A percentile compares a stretch with the other conserved stretches of the same genome.
Conservation (phyloP, 768 basidiomycete species). For the Porphyrellus cyaneotinctus region DNA sequence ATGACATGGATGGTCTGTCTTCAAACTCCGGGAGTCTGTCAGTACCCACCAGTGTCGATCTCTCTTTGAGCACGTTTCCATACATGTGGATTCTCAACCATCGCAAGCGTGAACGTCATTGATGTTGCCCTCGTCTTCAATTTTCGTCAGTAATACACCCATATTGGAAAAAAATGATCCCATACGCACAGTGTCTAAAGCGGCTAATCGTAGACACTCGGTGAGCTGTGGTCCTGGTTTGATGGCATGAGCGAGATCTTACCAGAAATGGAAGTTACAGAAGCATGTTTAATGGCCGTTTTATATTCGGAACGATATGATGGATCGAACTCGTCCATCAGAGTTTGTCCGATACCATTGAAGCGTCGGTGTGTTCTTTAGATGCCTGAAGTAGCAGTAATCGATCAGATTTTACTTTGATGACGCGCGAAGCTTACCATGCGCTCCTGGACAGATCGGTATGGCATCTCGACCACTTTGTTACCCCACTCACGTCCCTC, state of each 20-base stretch:
- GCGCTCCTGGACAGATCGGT: background rate
- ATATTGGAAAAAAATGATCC: no score
- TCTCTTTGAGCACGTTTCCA: constrained; percentile 4
- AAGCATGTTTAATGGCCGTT: background rate
- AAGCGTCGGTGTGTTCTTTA: background rate
- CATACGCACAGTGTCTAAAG: background rate
- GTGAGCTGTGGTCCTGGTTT: background rate
- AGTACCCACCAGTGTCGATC: background rate
- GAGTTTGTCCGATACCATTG: background rate
- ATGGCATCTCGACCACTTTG: background rate
- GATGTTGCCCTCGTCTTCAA: background rate
- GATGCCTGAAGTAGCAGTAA: background rate
- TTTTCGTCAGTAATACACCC: background rate
- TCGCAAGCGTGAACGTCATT: constrained; percentile 4
- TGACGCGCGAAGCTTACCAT: background rate
- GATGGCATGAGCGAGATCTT: background rate
- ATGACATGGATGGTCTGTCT: constrained; percentile 3
- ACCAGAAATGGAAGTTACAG: background rate
- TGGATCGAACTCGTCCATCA: background rate
- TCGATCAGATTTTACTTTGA: background rate
- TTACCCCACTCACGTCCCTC: background rate
- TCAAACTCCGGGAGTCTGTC: constrained; percentile 7
- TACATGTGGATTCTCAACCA: constrained; percentile 6
- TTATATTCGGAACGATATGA: background rate
- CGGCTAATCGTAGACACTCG: background rate